These are phyloP conservation scores for Alternaria longipes DNA, from an alignment of 2,329 filamentous ascomycete genomes.

Conservation along the genomic window DNA sequence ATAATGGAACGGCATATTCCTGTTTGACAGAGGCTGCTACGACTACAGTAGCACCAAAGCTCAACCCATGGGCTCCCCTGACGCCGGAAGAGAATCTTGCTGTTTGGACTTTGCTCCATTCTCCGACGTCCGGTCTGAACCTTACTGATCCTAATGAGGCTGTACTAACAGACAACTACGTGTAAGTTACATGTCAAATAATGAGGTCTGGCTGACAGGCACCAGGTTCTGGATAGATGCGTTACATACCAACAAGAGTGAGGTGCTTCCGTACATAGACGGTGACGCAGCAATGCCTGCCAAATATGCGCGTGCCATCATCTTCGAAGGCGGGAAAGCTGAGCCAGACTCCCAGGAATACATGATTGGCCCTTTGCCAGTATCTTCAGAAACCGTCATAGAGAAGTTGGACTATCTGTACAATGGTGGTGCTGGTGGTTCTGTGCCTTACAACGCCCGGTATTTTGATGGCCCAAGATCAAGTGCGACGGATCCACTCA, in stretches of 20 bases:
- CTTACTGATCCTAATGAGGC: conserved; percentile 54
- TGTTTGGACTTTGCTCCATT: conserved; percentile 54
- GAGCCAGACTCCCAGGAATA: conserved; percentile 59
- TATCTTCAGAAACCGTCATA: conserved; percentile 43
- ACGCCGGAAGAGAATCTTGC: conserved; percentile 47
- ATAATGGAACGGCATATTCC: conserved; percentile 19
- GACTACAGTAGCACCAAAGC: conserved; percentile 46
- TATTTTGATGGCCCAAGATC: conserved; percentile 33
- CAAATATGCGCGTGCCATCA: conserved; percentile 59
- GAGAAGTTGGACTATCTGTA: conserved; percentile 41
- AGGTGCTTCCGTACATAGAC: conserved; percentile 58
- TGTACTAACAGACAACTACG: conserved; percentile 57
- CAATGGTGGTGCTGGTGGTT: conserved; percentile 50
- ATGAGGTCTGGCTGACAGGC: neutral
- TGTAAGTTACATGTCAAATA: conserved; percentile 27
- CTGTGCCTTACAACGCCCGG: conserved; percentile 39
- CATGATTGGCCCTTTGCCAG: conserved; percentile 58
- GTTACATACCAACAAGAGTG: conserved; percentile 60
- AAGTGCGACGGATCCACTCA: conserved; percentile 48
- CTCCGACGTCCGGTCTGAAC: conserved; percentile 55
- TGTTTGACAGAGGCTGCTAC: conserved; percentile 27
- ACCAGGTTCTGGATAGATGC: conserved; percentile 57
- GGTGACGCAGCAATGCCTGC: conserved; percentile 46
- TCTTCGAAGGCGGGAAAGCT: conserved; percentile 56
- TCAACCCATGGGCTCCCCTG: conserved; percentile 56